Percentiles rank a stretch among this genome's conserved stretches.
Conservation (phyloP, 176 grass and related monocot species). For the Eleusine indica region DNA sequence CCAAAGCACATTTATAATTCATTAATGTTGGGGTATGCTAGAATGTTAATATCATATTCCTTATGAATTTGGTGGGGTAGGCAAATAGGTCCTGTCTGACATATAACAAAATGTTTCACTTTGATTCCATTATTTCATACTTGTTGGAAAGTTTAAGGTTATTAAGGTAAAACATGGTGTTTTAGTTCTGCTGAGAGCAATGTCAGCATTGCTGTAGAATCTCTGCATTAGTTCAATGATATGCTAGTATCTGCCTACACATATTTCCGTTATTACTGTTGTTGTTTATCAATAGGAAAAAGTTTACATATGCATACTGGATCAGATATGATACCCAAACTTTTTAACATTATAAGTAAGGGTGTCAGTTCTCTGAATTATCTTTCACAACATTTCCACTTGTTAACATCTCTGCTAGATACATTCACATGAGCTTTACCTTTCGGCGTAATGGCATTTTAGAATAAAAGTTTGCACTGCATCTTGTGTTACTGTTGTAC, state of each 20-base stretch:
- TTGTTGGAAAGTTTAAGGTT: not conserved
- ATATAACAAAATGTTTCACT: not conserved
- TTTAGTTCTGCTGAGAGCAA: not conserved
- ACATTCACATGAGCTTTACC: constrained; percentile 4
- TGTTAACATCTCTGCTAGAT: not conserved
- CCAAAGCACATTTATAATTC: constrained; percentile 16
- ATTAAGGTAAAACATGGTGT: no score
- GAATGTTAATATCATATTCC: not conserved
- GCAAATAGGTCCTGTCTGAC: not conserved
- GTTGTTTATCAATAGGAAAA: no score
- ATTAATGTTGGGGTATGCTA: not conserved
- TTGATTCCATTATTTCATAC: not conserved
- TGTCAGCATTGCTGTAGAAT: not conserved
- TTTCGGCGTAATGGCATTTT: not conserved
- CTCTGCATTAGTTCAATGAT: not conserved
- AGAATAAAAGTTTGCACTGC: not conserved
- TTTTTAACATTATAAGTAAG: no score
- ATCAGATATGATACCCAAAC: no score
- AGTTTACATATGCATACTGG: no score
- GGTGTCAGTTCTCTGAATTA: no score
- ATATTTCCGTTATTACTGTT: not conserved
- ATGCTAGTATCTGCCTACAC: not conserved
- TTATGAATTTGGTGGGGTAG: not conserved
- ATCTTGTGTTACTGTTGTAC: constrained; percentile 9
- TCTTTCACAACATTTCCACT: no score